Conservation (phyloP, 2,329 filamentous ascomycete genomes). For the Pseudopithomyces maydicus region DNA sequence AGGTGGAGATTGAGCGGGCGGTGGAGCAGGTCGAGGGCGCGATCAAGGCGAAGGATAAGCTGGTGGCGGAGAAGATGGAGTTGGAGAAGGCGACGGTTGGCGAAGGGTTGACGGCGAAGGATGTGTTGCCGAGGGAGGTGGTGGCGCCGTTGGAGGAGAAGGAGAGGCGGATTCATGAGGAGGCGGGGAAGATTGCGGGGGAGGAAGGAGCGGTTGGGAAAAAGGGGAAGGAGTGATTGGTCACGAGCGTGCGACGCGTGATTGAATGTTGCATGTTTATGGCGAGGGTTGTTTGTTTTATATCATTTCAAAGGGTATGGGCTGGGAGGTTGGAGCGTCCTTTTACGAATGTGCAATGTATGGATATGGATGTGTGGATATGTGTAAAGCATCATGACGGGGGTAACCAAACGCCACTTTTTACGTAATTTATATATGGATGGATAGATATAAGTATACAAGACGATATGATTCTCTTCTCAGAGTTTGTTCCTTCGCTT, state of each 20-base stretch:
- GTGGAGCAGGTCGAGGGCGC: slow-evolving; percentile 56
- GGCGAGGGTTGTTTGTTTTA: neutral
- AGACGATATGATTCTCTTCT: too few relatives aligned
- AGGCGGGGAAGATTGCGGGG: slow-evolving; percentile 23
- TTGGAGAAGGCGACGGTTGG: slow-evolving; percentile 39
- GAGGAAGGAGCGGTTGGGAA: slow-evolving; percentile 12
- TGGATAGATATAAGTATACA: too few relatives aligned
- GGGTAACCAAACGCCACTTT: too few relatives aligned
- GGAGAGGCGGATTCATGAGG: slow-evolving; percentile 15
- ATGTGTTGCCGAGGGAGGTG: slow-evolving; percentile 33
- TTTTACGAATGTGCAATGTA: too few relatives aligned
- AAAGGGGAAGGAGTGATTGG: neutral
- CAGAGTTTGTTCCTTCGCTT: too few relatives aligned
- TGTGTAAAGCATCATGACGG: too few relatives aligned
- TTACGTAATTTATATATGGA: too few relatives aligned
- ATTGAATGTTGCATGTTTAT: neutral
- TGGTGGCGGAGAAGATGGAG: slow-evolving; percentile 44
- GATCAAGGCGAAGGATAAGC: slow-evolving; percentile 47
- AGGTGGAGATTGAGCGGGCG: slow-evolving; percentile 58
- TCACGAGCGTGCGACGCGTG: neutral
- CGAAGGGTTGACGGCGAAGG: slow-evolving; percentile 33
- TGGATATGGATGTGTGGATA: too few relatives aligned
- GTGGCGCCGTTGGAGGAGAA: slow-evolving; percentile 28
- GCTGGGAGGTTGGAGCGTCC: too few relatives aligned
- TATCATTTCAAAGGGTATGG: too few relatives aligned